phyloP scores from a whole-genome alignment of 2,329 filamentous ascomycete species.

The Coniochaeta prunicola region DNA sequence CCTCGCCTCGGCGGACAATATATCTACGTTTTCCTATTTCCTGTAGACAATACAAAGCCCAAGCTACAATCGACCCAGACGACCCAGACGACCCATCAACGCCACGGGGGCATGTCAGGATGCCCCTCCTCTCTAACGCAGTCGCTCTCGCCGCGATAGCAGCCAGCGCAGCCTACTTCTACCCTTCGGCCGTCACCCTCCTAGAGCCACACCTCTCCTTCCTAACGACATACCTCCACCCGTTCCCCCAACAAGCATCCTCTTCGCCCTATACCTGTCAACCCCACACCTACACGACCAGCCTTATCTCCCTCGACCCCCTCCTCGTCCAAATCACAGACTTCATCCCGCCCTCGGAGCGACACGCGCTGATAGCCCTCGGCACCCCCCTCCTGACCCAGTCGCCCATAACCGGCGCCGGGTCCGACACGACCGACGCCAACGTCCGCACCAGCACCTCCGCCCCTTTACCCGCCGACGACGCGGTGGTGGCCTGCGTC shows the following conservation, averaged over 20 bases:
- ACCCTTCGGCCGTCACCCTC: background rate
- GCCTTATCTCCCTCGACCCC: conserved; percentile 29
- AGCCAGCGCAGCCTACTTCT: background rate
- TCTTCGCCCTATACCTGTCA: background rate
- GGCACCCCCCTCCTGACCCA: conserved; percentile 22
- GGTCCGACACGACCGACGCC: conserved; percentile 16
- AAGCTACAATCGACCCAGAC: background rate
- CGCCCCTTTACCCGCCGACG: conserved; percentile 22
- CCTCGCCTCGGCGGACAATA: no score
- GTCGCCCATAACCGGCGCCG: conserved; percentile 23
- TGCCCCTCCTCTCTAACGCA: background rate
- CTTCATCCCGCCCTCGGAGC: conserved; percentile 25
- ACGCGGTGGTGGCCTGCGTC: conserved; percentile 24
- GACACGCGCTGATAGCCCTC: conserved; percentile 20
- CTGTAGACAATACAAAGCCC: no score
- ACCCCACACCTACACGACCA: conserved; percentile 15
- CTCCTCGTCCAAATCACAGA: conserved; percentile 30
- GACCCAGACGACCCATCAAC: background rate
- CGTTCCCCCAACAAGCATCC: background rate
- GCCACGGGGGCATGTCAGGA: background rate
- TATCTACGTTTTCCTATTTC: no score
- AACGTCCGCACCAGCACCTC: conserved; percentile 26
- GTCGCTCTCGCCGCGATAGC: background rate
- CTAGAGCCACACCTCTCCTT: background rate
- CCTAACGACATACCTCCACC: background rate